Evolutionary conservation across 257 asterid genomes (phyloP), one percentile per base, ranked within the genome.

Genomic region (Solanum gandarillasii): DNA sequence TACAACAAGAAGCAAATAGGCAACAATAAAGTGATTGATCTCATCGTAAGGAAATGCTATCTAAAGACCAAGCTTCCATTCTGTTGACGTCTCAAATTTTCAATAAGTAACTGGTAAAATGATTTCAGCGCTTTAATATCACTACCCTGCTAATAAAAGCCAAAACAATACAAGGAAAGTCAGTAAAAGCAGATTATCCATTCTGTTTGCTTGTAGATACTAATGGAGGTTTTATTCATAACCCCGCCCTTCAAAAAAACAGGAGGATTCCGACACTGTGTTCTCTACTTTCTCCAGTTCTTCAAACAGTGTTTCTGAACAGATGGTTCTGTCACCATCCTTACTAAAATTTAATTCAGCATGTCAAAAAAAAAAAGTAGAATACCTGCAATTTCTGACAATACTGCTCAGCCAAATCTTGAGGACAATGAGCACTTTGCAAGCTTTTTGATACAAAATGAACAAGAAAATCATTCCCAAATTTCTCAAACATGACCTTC

Each of bases 401-500:
- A 82, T 94, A 97, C 91, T 94, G 94, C 88, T 95, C 96, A 72
- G 98, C 98, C 95, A 95, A 93, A 89, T 94, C 95, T 88, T 89
- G 97, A 87, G 99, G 95, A 88, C 99, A 97, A 89, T 92, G 95
- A 65, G 92, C 93, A 58, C 87, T 88, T 79, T 91, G 91, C 83
- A 95, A 93, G 76, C 98, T 93, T 89, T 94, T 96, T 20, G 99
- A 94, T 86, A 96, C 95, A 86, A 95, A 94, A 87, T 89, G 91
- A 74, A 84, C 91, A 78, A 97, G 93, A 91, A 95, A 97, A 79
- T 93, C 97, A 83, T 94, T 95, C 88, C 99, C 98, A 86, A 93
- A 94, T 89, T 92, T 95, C 92, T 97, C 99, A 62, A 94, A 94
- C 98, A 97, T 96, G 93, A 94, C 93, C 94, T 90, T 95, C 92